Base-by-base conservation (phyloP, 202 grass and related monocot genomes). In the Dendrocalamus latiflorus region DNA sequence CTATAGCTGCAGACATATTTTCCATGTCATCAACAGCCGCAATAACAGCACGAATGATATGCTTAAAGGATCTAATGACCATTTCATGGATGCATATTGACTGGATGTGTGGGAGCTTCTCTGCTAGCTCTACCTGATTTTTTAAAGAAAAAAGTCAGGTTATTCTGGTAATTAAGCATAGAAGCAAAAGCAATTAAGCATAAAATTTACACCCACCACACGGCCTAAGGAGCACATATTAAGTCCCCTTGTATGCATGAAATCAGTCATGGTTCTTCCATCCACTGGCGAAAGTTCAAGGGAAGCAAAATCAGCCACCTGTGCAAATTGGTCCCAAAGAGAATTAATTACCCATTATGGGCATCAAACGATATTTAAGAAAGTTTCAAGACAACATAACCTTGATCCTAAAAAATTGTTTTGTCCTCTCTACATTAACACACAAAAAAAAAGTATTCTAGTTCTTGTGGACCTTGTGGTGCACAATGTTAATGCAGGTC, bases 81-180 rank as follows among this genome's bases (percentile, higher is more conserved):
- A 99, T 99, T 86, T 99, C 97, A 90, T 99, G 97, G 71, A 99
- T 96, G 84, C 97, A 99, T 77, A 99, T 96, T 65, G 97, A 94
- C 68, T 99, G 97, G 87, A 99, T 99, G 77, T 99, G 97, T 59
- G 97, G 93, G 61, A 96, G 91, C 84, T 94, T 92, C 60, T 96
- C 88, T 57, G 88, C 91, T 87, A 96, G 78, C 84, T 99, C 89
- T 16, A 99, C 91, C 97, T 99, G 91, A 82, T 88, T 78, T 55
- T 81, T 65, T 54, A 63, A 80, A 60, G 59, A 87, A 80, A 24
- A 78, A 53, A n/a, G 30, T 78, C 56, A 79, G 68, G 44, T 21
- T 77, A 62, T 42, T 81, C 43, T 76, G 30, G 25, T 2, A 85
- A 57, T 50, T 86, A 16, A 61, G 72, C 22, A 74, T 59, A 61